These are phyloP conservation scores for Neospermospora avenae DNA, from an alignment of 2,329 filamentous ascomycete species.

Conservation along the genomic window DNA sequence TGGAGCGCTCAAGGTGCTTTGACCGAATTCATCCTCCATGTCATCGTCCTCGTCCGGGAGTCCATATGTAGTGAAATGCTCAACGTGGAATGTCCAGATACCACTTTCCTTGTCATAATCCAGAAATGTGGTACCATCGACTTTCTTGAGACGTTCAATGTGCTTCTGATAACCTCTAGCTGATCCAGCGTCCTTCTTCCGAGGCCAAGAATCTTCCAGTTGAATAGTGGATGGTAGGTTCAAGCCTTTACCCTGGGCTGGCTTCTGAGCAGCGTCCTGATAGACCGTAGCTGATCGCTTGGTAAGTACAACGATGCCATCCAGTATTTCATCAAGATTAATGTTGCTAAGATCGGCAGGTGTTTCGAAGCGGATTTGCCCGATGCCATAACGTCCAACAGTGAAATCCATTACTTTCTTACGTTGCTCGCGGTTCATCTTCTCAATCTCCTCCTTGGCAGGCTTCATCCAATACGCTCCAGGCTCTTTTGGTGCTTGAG, in stretches of 20 bases:
- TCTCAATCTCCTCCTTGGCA: slow-evolving; percentile 67
- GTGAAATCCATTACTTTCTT: slow-evolving; percentile 71
- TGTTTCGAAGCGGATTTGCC: slow-evolving; percentile 75
- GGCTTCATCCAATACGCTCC: slow-evolving; percentile 89
- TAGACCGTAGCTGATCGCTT: slow-evolving; percentile 87
- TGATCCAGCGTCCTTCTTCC: slow-evolving; percentile 61
- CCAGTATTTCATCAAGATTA: slow-evolving; percentile 76
- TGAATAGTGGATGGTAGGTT: slow-evolving; percentile 87
- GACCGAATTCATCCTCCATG: slow-evolving; percentile 49
- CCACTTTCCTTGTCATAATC: slow-evolving; percentile 76
- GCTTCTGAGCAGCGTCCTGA: slow-evolving; percentile 68
- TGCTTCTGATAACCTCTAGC: slow-evolving; percentile 70
- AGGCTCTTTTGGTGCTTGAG: slow-evolving; percentile 38
- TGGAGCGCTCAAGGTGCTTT: slow-evolving; percentile 48
- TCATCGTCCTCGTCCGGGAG: slow-evolving; percentile 71
- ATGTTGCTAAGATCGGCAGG: slow-evolving; percentile 79
- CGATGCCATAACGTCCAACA: slow-evolving; percentile 79
- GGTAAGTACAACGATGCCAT: slow-evolving; percentile 70
- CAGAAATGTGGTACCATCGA: slow-evolving; percentile 77
- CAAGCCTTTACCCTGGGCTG: slow-evolving; percentile 78
- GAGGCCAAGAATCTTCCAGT: slow-evolving; percentile 92
- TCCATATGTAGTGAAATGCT: slow-evolving; percentile 95
- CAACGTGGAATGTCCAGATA: slow-evolving; percentile 88
- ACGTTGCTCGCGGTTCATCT: slow-evolving; percentile 77
- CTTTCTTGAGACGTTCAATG: slow-evolving; percentile 73